Evolutionary conservation across 1,284 basidiomycete genomes (phyloP).

Genomic region (Flammula alnicola): DNA sequence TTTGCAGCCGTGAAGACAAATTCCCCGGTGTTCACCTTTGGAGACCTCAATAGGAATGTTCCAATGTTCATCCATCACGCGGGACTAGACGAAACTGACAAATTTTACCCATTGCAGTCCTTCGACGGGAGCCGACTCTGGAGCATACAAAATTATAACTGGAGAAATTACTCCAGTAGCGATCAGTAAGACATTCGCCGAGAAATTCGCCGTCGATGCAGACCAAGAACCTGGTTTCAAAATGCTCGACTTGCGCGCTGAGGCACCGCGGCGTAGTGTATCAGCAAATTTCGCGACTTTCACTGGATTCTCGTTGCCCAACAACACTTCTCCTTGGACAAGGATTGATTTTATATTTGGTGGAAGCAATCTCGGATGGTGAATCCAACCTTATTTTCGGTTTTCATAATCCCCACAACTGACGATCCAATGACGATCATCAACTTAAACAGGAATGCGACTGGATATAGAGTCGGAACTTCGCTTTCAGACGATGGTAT

Average conservation of each 20-base stretch:
- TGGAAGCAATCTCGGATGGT: slow-evolving; percentile 53
- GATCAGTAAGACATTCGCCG: background rate
- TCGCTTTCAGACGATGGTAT: slow-evolving; percentile 56
- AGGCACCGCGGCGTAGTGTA: slow-evolving; percentile 46
- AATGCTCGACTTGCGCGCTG: slow-evolving; percentile 50
- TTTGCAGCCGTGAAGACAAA: slow-evolving; percentile 48
- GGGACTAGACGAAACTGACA: background rate
- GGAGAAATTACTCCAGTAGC: slow-evolving; percentile 33
- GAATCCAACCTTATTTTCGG: too few species aligned
- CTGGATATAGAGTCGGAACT: slow-evolving; percentile 45
- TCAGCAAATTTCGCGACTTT: slow-evolving; percentile 58
- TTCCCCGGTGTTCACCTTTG: slow-evolving; percentile 51
- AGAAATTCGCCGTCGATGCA: slow-evolving; percentile 26
- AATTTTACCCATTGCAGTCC: slow-evolving; percentile 20
- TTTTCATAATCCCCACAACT: background rate
- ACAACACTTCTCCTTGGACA: slow-evolving; percentile 39
- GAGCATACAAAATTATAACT: slow-evolving; percentile 56
- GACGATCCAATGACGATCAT: background rate
- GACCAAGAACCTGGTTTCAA: slow-evolving; percentile 42
- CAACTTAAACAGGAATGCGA: slow-evolving; percentile 37
- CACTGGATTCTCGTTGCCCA: slow-evolving; percentile 51
- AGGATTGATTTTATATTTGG: slow-evolving; percentile 62
- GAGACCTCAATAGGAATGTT: slow-evolving; percentile 54
- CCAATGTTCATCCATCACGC: background rate
- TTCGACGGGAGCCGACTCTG: slow-evolving; percentile 46